Conservation (phyloP, 1,284 basidiomycete genomes). For the Pseudozyma hubeiensis region DNA sequence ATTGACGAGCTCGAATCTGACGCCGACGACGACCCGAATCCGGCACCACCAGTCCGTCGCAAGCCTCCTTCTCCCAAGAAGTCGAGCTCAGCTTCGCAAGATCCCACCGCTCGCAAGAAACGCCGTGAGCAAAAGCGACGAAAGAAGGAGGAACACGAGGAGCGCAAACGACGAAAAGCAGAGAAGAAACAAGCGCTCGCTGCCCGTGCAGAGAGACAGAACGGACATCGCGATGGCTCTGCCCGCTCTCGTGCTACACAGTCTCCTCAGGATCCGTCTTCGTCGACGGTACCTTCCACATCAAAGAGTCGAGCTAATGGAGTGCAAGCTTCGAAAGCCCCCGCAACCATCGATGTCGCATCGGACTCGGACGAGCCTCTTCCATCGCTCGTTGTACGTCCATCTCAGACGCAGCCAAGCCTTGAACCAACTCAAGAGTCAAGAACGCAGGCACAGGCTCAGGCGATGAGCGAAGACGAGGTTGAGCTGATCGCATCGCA, state of each 20-base stretch:
- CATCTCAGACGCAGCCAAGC: neutral
- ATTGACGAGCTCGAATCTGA: constrained; percentile 23
- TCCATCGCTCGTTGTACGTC: constrained; percentile 4
- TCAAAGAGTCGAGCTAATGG: neutral
- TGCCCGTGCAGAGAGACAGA: constrained; percentile 4
- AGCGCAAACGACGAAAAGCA: constrained; percentile 9
- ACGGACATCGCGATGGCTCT: neutral
- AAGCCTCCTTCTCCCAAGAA: constrained; percentile 1
- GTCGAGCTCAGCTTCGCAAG: neutral
- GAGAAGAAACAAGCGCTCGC: constrained; percentile 11
- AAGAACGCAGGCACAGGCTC: neutral
- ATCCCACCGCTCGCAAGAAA: neutral
- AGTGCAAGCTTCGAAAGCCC: neutral
- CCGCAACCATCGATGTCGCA: neutral
- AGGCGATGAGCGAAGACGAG: constrained; percentile 26
- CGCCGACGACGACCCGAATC: constrained; percentile 11
- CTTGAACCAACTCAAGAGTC: neutral
- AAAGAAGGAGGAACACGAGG: constrained; percentile 9
- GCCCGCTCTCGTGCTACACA: neutral
- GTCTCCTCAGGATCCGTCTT: neutral
- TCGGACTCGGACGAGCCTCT: constrained; percentile 15
- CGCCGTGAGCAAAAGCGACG: neutral
- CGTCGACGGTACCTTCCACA: neutral
- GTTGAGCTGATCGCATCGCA: constrained; percentile 18
- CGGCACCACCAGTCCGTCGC: neutral